Base-by-base conservation (phyloP, 306 rosid species). In the Cicer cuneatum region DNA sequence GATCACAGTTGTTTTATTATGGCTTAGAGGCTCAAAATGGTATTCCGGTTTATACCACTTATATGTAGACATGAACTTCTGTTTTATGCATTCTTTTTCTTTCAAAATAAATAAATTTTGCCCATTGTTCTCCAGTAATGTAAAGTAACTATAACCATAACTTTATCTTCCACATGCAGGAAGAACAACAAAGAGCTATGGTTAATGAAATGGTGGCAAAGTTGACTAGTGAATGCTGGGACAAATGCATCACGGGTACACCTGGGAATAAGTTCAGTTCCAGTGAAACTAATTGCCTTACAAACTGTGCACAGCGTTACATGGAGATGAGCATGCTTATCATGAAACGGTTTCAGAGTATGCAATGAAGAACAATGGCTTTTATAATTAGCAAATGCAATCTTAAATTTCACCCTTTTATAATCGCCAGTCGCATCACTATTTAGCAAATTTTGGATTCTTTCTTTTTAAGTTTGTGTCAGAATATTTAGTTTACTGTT, bases 251-350 rank as follows among this genome's bases (percentile, higher is more conserved):
- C 83, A 87, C 93, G 1, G 77, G 93, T 51, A 53, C 90, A 0
- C 98, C 96, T 1, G 98, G 97, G 74, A 90, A 83, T 87, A 93
- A 90, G 80, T 90, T 93, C 85, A 93, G 98, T 76, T 87, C 92
- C 59, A 74, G 97, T 47, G 98, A 93, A 82, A 68, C 85, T 41
- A 54, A 57, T 72, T 93, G 97, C 77, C 89, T 93, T 12, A 65
- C 93, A 2, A 85, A 93, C 82, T 93, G 98, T 59, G 98, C 97
- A 8, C 93, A 84, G 12, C 98, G 97, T 46, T 89, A 86, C 69
- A 74, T 89, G 89, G 97, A 93, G 54, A 80, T 86, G 93, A 87
- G 82, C 77, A 53, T 81, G 78, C 76, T 93, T 52, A 79, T 90
- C 71, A 76, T 89, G 97, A 89, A 89, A 59, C 93, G 92, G 63